These are phyloP conservation scores for Ceriops zippeliana DNA, from an alignment of 345 rosid genomes.

Conservation along the genomic window DNA sequence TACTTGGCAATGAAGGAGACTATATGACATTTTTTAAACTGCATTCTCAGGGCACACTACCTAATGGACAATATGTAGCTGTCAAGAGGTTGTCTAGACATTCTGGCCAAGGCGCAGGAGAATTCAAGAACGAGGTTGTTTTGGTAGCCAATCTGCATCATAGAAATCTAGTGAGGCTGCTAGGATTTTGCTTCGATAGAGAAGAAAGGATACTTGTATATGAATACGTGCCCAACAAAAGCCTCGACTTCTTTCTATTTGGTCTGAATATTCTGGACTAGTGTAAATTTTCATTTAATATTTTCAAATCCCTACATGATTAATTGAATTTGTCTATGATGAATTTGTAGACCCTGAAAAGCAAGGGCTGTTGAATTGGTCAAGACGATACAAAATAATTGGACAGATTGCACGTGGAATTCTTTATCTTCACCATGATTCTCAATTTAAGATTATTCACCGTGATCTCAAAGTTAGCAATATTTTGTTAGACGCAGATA, in stretches of 20 bases:
- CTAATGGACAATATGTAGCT: constrained; percentile 36
- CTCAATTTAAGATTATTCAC: constrained; percentile 46
- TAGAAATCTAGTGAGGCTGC: constrained; percentile 42
- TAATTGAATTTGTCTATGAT: not conserved
- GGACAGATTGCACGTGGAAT: constrained; percentile 50
- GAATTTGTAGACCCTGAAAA: constrained; percentile 30
- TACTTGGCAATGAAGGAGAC: no score
- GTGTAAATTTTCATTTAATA: not conserved
- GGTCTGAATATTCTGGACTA: constrained; percentile 17
- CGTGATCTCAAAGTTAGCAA: constrained; percentile 53
- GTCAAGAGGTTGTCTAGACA: constrained; percentile 42
- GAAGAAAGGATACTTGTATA: constrained; percentile 50
- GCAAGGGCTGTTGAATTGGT: constrained; percentile 40
- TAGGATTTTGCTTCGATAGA: constrained; percentile 45
- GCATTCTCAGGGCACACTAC: constrained; percentile 35
- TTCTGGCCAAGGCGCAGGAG: constrained; percentile 43
- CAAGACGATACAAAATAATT: constrained; percentile 43
- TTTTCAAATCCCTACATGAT: not conserved
- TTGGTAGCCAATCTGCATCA: constrained; percentile 50
- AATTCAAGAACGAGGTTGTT: constrained; percentile 45
- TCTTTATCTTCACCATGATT: constrained; percentile 54
- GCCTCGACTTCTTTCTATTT: constrained; percentile 40
- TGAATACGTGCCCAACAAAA: constrained; percentile 43
- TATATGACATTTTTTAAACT: not conserved
- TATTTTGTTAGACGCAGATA: constrained; percentile 29